Evolutionary conservation across 257 asterid genomes (phyloP).

Genomic region (Przewalskia tangutica): DNA sequence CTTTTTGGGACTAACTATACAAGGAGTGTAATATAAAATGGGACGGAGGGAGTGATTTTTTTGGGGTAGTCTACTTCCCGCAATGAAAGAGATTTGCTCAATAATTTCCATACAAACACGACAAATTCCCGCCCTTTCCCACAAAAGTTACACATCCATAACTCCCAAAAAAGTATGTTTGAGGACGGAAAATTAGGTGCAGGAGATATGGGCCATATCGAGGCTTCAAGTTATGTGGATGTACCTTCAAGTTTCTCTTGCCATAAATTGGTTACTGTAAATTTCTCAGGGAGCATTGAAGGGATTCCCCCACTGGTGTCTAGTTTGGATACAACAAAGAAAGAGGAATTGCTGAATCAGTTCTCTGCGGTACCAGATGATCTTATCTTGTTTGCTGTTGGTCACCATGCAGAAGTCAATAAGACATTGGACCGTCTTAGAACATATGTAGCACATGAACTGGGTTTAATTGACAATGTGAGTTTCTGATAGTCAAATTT

Average conservation of each 20-base stretch:
- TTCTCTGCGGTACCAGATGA: slow-evolving; percentile 68
- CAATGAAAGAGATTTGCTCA: neutral
- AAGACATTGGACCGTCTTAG: slow-evolving; percentile 72
- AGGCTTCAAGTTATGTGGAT: neutral
- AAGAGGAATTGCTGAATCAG: slow-evolving; percentile 39
- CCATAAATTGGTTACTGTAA: slow-evolving; percentile 4
- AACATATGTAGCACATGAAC: slow-evolving; percentile 52
- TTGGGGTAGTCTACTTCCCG: neutral
- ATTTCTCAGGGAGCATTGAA: slow-evolving; percentile 62
- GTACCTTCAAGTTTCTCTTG: neutral
- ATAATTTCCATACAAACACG: neutral
- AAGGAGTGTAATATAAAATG: no score
- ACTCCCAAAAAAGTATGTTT: neutral
- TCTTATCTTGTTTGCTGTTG: slow-evolving; percentile 90
- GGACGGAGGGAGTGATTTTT: neutral
- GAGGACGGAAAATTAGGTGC: neutral
- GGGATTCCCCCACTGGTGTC: slow-evolving; percentile 78
- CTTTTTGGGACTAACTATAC: no score
- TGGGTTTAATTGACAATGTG: slow-evolving; percentile 77
- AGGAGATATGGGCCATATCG: neutral
- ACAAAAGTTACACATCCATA: neutral
- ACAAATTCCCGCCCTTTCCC: neutral
- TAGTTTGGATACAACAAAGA: slow-evolving; percentile 45
- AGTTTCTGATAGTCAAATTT: slow-evolving; percentile 20
- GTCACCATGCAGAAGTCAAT: slow-evolving; percentile 59